Conservation (phyloP, 2,329 filamentous ascomycete species). For the Trichophaea hybrida region DNA sequence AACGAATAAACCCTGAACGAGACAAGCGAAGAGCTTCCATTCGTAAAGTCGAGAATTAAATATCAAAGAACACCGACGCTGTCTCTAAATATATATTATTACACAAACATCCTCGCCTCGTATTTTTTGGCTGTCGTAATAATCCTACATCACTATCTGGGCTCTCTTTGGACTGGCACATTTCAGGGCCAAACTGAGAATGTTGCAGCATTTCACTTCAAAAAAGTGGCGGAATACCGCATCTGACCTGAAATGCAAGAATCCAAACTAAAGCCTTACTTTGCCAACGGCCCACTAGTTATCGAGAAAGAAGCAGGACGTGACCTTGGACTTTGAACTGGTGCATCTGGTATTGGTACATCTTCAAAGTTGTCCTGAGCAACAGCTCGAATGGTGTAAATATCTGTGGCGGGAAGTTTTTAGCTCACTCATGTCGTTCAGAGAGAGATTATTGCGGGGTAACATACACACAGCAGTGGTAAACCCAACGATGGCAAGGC, state of each 20-base stretch:
- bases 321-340: conserved; percentile 2
- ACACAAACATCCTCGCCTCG: no score
- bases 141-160: no score
- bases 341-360: conserved; percentile 59
- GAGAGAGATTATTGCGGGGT: background rate
- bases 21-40: no score
- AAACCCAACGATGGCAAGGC: conserved; percentile 57
- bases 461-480: conserved; percentile 79
- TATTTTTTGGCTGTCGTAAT: no score
- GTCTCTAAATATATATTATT: no score
- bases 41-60: no score
- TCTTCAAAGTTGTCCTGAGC: conserved; percentile 96
- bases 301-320: conserved; percentile 1
- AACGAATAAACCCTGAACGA: no score
- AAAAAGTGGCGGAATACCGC: no score
- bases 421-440: conserved; percentile 29
- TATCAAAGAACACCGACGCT: no score
- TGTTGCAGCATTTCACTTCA: no score
- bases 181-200: no score
- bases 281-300: conserved; percentile 6
- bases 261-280: background rate
- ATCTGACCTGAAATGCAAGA: background rate
- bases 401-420: conserved; percentile 37
- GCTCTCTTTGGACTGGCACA: no score
- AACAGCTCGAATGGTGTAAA: conserved; percentile 65